Percentiles rank a stretch among this genome's conserved stretches.
phyloP scores from a whole-genome alignment of 164 flowering plant species.

The Nymphaea colorata region DNA sequence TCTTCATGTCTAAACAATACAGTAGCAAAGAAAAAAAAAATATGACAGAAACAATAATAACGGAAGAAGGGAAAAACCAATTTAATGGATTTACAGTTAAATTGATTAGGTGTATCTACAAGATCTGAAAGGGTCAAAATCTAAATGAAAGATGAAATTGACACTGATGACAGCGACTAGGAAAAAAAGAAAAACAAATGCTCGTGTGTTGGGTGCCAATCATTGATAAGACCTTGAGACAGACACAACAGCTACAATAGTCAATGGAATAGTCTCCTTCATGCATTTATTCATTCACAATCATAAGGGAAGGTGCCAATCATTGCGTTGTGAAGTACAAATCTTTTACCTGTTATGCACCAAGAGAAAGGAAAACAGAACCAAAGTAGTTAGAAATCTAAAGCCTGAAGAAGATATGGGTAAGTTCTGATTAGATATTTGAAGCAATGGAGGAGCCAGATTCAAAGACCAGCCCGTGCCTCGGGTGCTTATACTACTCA shows the following conservation, averaged over 20 bases:
- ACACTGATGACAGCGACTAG: conserved; percentile 2
- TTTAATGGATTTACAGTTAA: neutral
- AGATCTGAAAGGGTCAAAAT: neutral
- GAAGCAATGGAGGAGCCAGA: no score
- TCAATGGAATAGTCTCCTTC: neutral
- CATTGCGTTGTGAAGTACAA: neutral
- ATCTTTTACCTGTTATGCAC: neutral
- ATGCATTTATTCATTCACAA: neutral
- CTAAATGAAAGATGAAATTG: neutral
- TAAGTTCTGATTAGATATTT: no score
- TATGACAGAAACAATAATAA: neutral
- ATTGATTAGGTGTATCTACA: neutral
- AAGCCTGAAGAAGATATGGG: neutral
- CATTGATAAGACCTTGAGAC: neutral
- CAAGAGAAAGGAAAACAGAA: neutral
- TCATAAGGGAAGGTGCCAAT: neutral
- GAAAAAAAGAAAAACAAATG: neutral
- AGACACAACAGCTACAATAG: neutral
- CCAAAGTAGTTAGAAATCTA: neutral
- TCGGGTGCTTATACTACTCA: no score
- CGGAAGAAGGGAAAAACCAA: neutral
- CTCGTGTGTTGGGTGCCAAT: neutral
- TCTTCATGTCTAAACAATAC: neutral
- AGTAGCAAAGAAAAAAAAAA: neutral
- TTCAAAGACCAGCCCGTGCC: no score